phyloP scores from a whole-genome alignment of 164 flowering plant species.

The Saururus chinensis region DNA sequence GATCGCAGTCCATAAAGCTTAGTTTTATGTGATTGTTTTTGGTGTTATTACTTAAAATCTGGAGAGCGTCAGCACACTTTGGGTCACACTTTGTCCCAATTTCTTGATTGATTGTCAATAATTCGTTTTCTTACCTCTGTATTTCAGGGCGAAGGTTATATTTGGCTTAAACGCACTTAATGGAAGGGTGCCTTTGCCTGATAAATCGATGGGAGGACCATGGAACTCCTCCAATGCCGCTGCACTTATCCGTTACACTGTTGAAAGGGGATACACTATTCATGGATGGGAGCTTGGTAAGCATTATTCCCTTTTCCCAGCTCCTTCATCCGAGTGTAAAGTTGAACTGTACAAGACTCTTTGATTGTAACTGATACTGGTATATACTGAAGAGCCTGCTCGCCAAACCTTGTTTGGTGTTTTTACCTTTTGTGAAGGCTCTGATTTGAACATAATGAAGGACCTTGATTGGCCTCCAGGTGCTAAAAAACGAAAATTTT shows the following conservation, averaged over 20 bases:
- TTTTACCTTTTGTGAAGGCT: too few species aligned
- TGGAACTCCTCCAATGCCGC: constrained; percentile 69
- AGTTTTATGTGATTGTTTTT: neutral
- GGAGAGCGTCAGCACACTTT: too few species aligned
- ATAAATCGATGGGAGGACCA: constrained; percentile 46
- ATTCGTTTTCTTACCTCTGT: neutral
- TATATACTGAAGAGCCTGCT: too few species aligned
- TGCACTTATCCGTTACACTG: constrained; percentile 60
- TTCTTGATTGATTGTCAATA: neutral
- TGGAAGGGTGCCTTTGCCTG: constrained; percentile 32
- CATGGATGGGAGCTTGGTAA: constrained; percentile 93
- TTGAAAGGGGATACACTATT: constrained; percentile 42
- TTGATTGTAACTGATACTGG: too few species aligned
- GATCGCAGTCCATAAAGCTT: neutral
- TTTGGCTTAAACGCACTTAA: constrained; percentile 78
- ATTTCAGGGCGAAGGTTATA: constrained; percentile 52
- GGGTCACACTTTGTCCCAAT: neutral
- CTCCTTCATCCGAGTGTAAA: too few species aligned
- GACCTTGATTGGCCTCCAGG: too few species aligned
- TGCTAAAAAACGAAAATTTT: neutral
- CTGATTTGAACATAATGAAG: too few species aligned
- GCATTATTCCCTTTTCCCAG: constrained; percentile 1
- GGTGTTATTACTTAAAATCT: too few species aligned
- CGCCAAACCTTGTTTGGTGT: neutral
- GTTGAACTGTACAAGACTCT: too few species aligned